Base-by-base conservation (phyloP, 305 asterid species). In the Petunia hybrid region DNA sequence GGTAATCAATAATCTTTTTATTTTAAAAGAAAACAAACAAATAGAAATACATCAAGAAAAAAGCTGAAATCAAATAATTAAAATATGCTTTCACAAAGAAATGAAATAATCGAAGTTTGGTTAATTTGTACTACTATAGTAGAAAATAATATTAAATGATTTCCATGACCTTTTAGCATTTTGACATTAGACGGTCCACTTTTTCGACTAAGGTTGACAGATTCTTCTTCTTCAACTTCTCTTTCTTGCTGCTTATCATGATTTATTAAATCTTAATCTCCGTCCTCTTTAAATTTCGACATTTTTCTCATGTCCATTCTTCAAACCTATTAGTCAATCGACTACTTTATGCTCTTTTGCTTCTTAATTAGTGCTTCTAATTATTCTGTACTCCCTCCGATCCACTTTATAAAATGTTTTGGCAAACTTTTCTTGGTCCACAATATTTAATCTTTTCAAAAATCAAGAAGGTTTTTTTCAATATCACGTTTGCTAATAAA, bases 301-400 rank as follows among this genome's bases (percentile, higher is more conserved):
- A 1, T 45, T 70, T 70, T 70, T 70, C 22, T 70, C 60, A 45
- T 31, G 10, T 45, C 10, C 10, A 46, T 70, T 70, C 77, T 70
- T 31, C 10, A 46, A 45, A 70, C 2, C 2, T 31, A 48, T 51
- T 13, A 46, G 60, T 46, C 61, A 36, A 31, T 46, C 42, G 31
- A 46, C 38, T 9, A 70, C 6, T 31, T 70, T 3, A 10, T 51
- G 4, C 60, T 31, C 61, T 5, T 46, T 70, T 31, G 12, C 77
- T 70, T 60, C 77, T 70, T 46, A 31, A 70, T 70, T 46, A 70
- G 61, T 70, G 43, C 77, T 46, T 70, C 3, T 22, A 31, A 46
- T 42, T 10, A 31, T 68, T 0, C 1, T 22, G 31, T 22, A 22
- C 31, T 22, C 31, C 31, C 31, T 22, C 31, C 31, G 31, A 1